Conservation (phyloP, 202 grass and related monocot species). For the Zoysia matrella region DNA sequence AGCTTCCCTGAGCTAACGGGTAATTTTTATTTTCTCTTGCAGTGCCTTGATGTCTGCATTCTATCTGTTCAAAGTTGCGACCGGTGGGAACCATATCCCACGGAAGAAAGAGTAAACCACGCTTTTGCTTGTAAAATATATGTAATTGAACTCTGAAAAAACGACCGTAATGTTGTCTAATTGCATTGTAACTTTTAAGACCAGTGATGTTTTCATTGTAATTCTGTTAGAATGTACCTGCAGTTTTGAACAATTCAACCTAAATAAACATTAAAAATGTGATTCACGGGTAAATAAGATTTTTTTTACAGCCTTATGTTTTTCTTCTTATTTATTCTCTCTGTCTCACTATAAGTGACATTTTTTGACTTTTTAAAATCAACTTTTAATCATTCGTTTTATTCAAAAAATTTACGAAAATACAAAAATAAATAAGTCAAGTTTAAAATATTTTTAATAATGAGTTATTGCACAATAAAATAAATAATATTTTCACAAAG, state of each 20-base stretch:
- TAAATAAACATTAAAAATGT: constrained; percentile 34
- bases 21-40: constrained; percentile 18
- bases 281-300: neutral
- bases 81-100: constrained; percentile 80
- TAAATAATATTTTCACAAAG: too few relatives aligned
- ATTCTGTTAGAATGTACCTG: constrained; percentile 25
- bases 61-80: constrained; percentile 89
- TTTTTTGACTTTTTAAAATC: too few relatives aligned
- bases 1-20: neutral
- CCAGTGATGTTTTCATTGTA: constrained; percentile 19
- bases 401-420: too few relatives aligned
- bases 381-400: too few relatives aligned
- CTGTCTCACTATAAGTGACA: too few relatives aligned
- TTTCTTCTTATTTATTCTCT: too few relatives aligned
- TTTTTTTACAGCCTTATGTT: neutral
- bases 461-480: too few relatives aligned
- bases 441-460: too few relatives aligned
- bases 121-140: constrained; percentile 27
- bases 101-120: constrained; percentile 66
- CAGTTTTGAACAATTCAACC: constrained; percentile 30
- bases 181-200: constrained; percentile 11
- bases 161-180: neutral
- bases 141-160: constrained; percentile 23
- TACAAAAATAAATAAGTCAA: too few relatives aligned
- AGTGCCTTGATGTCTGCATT: constrained; percentile 74